Percentiles rank a stretch among this genome's conserved stretches.
Evolutionary conservation across 306 rosid genomes (phyloP).

Genomic region (Senna tora): DNA sequence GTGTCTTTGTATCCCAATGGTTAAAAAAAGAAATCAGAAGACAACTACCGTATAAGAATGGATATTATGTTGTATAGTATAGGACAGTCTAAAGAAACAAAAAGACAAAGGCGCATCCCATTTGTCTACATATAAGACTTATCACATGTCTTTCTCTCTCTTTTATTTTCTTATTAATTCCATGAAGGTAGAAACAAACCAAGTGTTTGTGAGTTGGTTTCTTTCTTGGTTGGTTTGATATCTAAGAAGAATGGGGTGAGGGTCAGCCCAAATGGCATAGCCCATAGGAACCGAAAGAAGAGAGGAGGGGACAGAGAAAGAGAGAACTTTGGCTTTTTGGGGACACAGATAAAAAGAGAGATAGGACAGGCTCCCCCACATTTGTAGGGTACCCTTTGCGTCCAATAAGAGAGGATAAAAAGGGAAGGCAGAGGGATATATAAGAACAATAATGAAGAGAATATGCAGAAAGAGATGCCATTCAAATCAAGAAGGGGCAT

Average conservation of each 20-base stretch:
- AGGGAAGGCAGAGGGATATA: not conserved
- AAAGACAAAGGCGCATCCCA: too few relatives aligned
- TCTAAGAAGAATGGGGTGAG: constrained; percentile 4
- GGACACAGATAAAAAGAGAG: not conserved
- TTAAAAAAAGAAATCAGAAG: not conserved
- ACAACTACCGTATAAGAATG: too few relatives aligned
- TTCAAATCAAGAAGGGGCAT: constrained; percentile 38
- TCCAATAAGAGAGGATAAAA: constrained; percentile 32
- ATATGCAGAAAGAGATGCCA: constrained; percentile 49
- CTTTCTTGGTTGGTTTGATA: too few relatives aligned
- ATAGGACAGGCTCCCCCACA: not conserved
- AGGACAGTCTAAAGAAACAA: not conserved
- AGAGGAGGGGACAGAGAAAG: not conserved
- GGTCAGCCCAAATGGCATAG: constrained; percentile 33
- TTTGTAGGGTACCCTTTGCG: not conserved
- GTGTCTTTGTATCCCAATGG: not conserved
- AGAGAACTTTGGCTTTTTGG: too few relatives aligned
- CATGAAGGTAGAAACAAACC: too few relatives aligned
- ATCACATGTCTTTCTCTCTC: too few relatives aligned
- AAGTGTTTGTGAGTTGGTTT: too few relatives aligned
- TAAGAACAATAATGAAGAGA: not conserved
- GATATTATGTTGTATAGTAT: too few relatives aligned
- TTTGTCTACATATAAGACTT: too few relatives aligned
- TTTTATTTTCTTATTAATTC: too few relatives aligned
- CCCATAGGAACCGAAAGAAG: constrained; percentile 35